These are phyloP conservation scores for Rhododendron ovatum DNA, from an alignment of 148 eudicot species.

Conservation along the genomic window DNA sequence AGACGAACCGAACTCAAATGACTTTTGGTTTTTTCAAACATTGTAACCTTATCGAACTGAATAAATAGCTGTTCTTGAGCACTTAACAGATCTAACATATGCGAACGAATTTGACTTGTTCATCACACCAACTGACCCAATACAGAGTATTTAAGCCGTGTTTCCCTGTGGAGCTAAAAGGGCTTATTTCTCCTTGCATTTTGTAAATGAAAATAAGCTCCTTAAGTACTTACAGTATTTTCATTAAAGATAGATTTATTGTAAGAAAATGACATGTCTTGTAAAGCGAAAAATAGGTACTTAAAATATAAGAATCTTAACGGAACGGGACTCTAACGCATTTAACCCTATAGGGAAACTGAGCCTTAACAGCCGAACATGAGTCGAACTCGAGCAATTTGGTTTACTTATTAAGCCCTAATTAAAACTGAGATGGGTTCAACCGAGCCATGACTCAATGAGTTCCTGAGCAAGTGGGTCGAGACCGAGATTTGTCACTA, in stretches of 20 bases:
- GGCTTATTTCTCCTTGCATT: not conserved
- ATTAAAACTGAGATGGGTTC: not conserved
- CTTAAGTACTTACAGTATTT: too few relatives aligned
- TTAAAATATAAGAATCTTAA: too few relatives aligned
- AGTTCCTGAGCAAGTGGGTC: conserved; percentile 42
- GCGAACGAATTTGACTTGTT: not conserved
- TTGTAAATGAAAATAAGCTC: too few relatives aligned
- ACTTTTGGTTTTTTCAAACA: not conserved
- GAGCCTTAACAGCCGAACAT: too few relatives aligned
- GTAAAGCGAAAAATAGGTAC: too few relatives aligned
- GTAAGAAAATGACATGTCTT: too few relatives aligned
- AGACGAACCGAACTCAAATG: not conserved
- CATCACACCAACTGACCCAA: not conserved
- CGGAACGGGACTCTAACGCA: too few relatives aligned
- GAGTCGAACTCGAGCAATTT: too few relatives aligned
- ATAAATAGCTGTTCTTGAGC: not conserved
- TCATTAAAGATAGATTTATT: too few relatives aligned
- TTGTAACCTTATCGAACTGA: not conserved
- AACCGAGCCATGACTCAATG: conserved; percentile 48
- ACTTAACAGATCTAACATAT: not conserved
- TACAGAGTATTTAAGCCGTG: not conserved
- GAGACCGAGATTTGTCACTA: conserved; percentile 35
- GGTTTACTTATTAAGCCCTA: not conserved
- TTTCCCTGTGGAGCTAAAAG: not conserved
- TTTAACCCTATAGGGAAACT: too few relatives aligned